Base-by-base conservation (phyloP, 2,329 filamentous ascomycete genomes). In the Blumeriella jaapii region DNA sequence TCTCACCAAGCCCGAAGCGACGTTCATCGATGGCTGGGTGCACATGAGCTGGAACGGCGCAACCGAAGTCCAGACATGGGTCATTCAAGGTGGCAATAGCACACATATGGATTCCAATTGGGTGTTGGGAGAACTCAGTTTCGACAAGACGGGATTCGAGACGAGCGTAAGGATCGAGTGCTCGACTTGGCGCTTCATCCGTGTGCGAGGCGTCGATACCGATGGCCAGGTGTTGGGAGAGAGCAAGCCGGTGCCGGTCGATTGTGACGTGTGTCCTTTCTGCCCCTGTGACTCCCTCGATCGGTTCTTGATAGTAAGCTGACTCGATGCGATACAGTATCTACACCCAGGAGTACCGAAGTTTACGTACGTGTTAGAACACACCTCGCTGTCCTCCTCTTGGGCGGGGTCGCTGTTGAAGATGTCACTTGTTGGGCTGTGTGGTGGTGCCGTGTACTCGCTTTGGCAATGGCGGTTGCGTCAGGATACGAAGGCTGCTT, bases 11-110 rank as follows among this genome's bases (percentile, higher is more conserved):
- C 57, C 59, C 1, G 48, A 54, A 0, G 50, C 57, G 9, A 9
- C 4, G 6, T 28, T 32, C n/a, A 3, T 25, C 4, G 19, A 36
- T 7, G 31, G 23, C 5, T 17, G 20, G 18, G 6, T 55, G 4
- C 74, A 66, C 49, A 64, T 71, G 2, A 69, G 64, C 5, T 69
- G 64, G 65, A 68, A 69, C 38, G 65, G 65, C 4, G 64, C 65
- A 25, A 68, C 63, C 0, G 61, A 64, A 45, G 63, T 62, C 0
- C 50, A 43, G 3, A 16, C 39, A 2, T 68, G 70, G 71, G 14
- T 29, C 15, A 8, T 31, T 16, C 30, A 29, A 18, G 31, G 31
- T 3, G 14, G 31, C 25, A 24, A 27, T 13, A 13, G 25, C 12
- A 13, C 25, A 12, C 25, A 13, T 13, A 27, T 14, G 11, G 25